These are phyloP conservation scores for Aspergillus sclerotioniger DNA, from an alignment of 495 filamentous ascomycete species.

Conservation along the genomic window DNA sequence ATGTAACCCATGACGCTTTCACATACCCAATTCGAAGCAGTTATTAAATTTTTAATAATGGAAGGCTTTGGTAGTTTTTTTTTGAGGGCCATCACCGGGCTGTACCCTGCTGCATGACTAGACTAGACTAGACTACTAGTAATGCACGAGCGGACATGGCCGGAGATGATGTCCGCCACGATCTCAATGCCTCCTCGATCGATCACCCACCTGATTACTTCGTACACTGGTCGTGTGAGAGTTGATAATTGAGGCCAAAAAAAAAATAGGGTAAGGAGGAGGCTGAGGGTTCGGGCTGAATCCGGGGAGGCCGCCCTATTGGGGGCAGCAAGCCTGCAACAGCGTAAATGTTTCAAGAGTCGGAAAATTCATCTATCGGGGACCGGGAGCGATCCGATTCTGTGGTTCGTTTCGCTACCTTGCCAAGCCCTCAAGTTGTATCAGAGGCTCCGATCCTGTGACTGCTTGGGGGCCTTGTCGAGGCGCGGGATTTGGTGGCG, in stretches of 20 bases:
- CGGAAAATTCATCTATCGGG: conserved; percentile 1
- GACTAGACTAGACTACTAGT: too few species aligned
- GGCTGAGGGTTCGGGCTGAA: conserved; percentile 1
- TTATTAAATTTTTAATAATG: conserved; percentile 26
- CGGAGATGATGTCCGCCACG: too few species aligned
- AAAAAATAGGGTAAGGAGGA: neutral
- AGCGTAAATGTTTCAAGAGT: conserved; percentile 1
- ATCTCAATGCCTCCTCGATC: too few species aligned
- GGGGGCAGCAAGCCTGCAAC: neutral
- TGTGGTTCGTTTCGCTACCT: neutral
- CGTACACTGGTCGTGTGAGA: too few species aligned
- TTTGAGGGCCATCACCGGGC: neutral
- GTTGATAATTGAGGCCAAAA: too few species aligned
- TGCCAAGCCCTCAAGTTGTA: neutral
- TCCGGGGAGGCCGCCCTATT: neutral
- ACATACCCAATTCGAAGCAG: conserved; percentile 29
- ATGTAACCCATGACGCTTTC: conserved; percentile 49
- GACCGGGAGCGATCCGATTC: conserved; percentile 1
- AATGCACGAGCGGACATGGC: too few species aligned
- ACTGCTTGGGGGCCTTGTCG: too few species aligned
- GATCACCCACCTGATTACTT: too few species aligned
- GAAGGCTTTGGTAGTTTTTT: neutral
- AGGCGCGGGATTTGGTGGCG: too few species aligned
- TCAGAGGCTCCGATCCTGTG: too few species aligned
- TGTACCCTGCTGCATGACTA: too few species aligned